Conservation (phyloP, 495 filamentous ascomycete species). For the Darksidea phi region DNA sequence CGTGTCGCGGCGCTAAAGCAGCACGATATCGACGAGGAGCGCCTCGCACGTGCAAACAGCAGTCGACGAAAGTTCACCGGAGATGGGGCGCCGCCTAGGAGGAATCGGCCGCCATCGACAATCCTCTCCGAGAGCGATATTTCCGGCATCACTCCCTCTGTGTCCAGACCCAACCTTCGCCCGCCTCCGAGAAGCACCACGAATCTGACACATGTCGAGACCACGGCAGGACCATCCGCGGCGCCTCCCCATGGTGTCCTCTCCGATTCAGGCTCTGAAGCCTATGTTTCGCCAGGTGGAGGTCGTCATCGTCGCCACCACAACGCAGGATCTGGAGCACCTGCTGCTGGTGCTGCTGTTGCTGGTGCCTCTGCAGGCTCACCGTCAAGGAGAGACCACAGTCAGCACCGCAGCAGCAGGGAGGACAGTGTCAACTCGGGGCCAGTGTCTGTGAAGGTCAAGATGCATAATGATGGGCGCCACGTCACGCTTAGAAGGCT, state of each 20-base stretch:
- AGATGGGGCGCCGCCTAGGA: constrained; percentile 29
- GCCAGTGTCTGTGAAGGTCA: constrained; percentile 75
- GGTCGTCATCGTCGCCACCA: constrained; percentile 49
- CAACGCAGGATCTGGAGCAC: constrained; percentile 38
- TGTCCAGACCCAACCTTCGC: constrained; percentile 35
- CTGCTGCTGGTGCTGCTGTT: constrained; percentile 44
- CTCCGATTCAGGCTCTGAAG: constrained; percentile 61
- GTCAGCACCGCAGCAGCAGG: constrained; percentile 42
- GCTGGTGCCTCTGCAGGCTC: constrained; percentile 44
- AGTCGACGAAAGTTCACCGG: constrained; percentile 43
- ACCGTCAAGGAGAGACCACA: constrained; percentile 40
- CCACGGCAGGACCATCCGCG: constrained; percentile 44
- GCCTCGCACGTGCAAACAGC: constrained; percentile 55
- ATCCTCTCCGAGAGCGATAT: constrained; percentile 34
- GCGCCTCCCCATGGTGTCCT: constrained; percentile 56
- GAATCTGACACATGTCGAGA: constrained; percentile 41
- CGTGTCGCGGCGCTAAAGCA: constrained; percentile 61
- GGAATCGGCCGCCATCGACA: constrained; percentile 22
- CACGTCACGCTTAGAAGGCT: constrained; percentile 79
- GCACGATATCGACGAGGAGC: constrained; percentile 60
- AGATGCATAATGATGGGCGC: constrained; percentile 74
- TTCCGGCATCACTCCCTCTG: constrained; percentile 37
- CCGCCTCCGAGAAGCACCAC: constrained; percentile 32
- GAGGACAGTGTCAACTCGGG: constrained; percentile 52
- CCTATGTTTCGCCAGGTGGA: constrained; percentile 53